Evolutionary conservation across 2,329 filamentous ascomycete genomes (phyloP), one percentile per base, ranked within the genome.

Genomic region (Penicillium sp.): DNA sequence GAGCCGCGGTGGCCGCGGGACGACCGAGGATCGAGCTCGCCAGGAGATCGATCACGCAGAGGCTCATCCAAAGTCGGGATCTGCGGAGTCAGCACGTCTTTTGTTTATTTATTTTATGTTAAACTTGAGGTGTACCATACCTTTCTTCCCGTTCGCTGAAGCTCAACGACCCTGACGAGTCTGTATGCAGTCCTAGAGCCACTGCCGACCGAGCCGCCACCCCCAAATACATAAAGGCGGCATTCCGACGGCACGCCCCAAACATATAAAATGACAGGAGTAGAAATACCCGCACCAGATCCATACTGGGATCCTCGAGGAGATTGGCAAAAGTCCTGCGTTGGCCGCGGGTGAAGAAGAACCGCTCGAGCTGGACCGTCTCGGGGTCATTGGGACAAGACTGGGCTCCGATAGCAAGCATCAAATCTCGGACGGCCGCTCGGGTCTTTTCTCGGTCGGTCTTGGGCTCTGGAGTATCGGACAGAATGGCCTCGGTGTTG

Each of bases 221-320:
- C 0, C 83, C 83, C 2, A 86, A 65, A 49, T 86, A 86, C 80
- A 86, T 84, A 46, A 84, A 86, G 0, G 83, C 83, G 0, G 83
- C 76, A 49, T 85, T 85, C 7, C 82, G 73, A 26, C 80, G 80
- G 46, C 82, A 85, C 3, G 80, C 80, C 0, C 80, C 81, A 3
- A 84, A 73, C 76, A 84, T 81, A 56, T 83, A 85, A 55, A 84
- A 83, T 0, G 81, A 75, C 77, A 85, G 80, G 13, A 84, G 69
- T 0, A 83, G 64, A 54, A 83, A 85, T 0, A 73, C 69, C 13
- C 79, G 71, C 4, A 82, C 76, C 60, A 83, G 71, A 41, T 81
- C 74, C 9, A 83, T 66, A 30, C 78, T 82, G 0, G 81, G 81
- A 51, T 82, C 78, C 55, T 79, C 77, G 0, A 84, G 68, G 69